Percentiles rank a stretch among this genome's conserved stretches.
These are phyloP conservation scores for Dactylellina sp. DNA, from an alignment of 2,329 filamentous ascomycete species.

Conservation along the genomic window DNA sequence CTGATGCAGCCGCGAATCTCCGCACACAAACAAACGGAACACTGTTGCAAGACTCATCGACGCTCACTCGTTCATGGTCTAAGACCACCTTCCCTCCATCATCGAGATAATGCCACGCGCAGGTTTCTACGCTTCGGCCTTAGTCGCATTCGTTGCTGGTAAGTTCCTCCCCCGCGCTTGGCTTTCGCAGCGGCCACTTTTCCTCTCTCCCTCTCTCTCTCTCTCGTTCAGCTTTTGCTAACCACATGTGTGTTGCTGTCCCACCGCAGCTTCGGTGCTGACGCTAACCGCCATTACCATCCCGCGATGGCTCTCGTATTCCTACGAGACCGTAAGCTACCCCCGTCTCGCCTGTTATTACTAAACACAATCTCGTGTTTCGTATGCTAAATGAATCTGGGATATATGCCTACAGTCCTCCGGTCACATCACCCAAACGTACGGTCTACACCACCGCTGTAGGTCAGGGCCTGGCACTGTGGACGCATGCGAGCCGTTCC, in stretches of 20 bases:
- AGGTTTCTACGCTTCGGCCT: conserved; percentile 64
- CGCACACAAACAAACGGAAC: conserved; percentile 10
- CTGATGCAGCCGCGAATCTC: too few relatives aligned
- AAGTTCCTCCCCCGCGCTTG: conserved; percentile 60
- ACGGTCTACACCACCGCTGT: conserved; percentile 85
- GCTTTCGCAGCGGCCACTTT: conserved; percentile 7
- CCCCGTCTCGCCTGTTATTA: conserved; percentile 59
- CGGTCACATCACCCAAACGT: conserved; percentile 71
- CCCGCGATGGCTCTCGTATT: conserved; percentile 78
- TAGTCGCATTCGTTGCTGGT: conserved; percentile 66
- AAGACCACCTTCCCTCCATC: conserved; percentile 1
- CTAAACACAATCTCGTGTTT: too few relatives aligned
- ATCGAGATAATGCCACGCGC: conserved; percentile 65
- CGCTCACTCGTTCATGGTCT: conserved; percentile 15
- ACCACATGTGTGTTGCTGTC: conserved; percentile 25
- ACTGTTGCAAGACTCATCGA: conserved; percentile 25
- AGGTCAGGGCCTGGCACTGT: conserved; percentile 72
- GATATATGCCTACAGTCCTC: too few relatives aligned
- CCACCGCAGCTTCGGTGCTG: conserved; percentile 73
- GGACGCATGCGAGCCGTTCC: conserved; percentile 74
- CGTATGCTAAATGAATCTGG: too few relatives aligned
- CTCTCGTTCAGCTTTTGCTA: neutral
- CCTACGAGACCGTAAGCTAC: conserved; percentile 66
- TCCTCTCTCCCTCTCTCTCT: neutral
- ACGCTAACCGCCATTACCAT: conserved; percentile 76